Base-by-base conservation (phyloP, 2,329 filamentous ascomycete species). In the Rutstroemia sp. region DNA sequence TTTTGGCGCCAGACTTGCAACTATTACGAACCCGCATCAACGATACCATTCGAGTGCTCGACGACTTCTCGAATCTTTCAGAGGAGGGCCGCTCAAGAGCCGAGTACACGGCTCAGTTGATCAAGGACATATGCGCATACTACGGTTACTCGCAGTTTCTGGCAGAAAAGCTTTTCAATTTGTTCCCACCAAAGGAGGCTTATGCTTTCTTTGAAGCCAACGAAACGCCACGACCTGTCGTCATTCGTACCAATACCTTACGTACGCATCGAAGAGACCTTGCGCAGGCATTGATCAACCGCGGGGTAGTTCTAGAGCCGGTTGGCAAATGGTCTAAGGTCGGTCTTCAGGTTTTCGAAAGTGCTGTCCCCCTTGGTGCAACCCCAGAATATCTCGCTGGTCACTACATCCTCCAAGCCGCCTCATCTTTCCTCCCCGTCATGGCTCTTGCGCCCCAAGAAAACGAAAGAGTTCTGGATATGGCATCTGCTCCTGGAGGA, bases 321-420 rank as follows among this genome's bases (percentile, higher is more conserved):
- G 90, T 99, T 17, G 94, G 94, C 60, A 97, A 97, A 73, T 99
- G 94, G 94, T 94, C 88, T 64, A 99, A 99, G 76, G 91, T 99
- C 61, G 94, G 94, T 48, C 81, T 99, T 42, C 94, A 99, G 72
- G 84, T 99, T 58, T 99, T 99, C 71, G 94, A 99, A 73, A 89
- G 88, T 57, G 87, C 85, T 55, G 84, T 88, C 0, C 68, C 66
- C 51, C 81, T 96, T 1, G 92, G 92, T 80, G 94, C 94, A 27
- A 99, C 94, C 0, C 94, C 94, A 9, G 94, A 99, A 73, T 99
- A 99, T 72, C 83, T 99, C 12, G 92, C 92, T 16, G 94, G 94
- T 17, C 91, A 99, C 73, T 99, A 99, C 76, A 97, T 99, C 65
- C 81, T 99, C 12, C 94, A 99, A 76, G 94, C 94, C 0, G 94